Evolutionary conservation across 2,329 filamentous ascomycete genomes (phyloP), one percentile per base, ranked within the genome.

Genomic region (Celoporthe dispersa): DNA sequence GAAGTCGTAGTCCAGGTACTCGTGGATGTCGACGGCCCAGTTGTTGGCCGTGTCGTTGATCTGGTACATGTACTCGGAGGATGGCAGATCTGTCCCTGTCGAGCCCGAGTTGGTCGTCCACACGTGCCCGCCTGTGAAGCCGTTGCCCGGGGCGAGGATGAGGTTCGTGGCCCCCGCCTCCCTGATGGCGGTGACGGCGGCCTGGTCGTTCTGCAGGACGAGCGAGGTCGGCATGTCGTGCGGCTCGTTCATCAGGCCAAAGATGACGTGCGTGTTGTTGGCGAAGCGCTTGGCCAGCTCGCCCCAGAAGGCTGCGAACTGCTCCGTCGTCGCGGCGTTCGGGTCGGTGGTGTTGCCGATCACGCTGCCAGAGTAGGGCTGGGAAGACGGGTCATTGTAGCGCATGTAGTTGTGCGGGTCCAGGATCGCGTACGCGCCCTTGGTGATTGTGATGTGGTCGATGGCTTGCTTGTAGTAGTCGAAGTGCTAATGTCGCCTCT

Each of bases 391-490:
- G 73, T 86, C 79, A 72, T 85, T 85, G 76, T 86, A 87, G 4
- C 84, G 80, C 84, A 86, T 86, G 74, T 86, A 85, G 75, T 85
- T 86, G 77, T 86, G 84, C 2, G 84, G 84, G 74, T 86, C 84
- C 2, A 87, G 76, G 70, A 86, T 84, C 12, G 79, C 80, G 72
- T 86, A 81, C 0, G 80, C 79, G 0, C 80, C 82, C 72, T 84
- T 84, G 19, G 79, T 84, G 41, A 80, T 74, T 1, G 84, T 86
- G 72, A 86, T 83, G 72, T 86, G 85, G 75, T 85, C 81, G 1
- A 86, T 80, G 0, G 84, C 82, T 60, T 83, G 76, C 70, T 83
- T 81, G 74, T 80, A 85, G 67, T 80, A 76, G 19, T 75, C 75
- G 73, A 83, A 86, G 75, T 86, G 82, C 69, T 71, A 35, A 8